Evolutionary conservation across 345 rosid genomes (phyloP), one percentile per base, ranked within the genome.

Genomic region (Stellera chamaejasme): DNA sequence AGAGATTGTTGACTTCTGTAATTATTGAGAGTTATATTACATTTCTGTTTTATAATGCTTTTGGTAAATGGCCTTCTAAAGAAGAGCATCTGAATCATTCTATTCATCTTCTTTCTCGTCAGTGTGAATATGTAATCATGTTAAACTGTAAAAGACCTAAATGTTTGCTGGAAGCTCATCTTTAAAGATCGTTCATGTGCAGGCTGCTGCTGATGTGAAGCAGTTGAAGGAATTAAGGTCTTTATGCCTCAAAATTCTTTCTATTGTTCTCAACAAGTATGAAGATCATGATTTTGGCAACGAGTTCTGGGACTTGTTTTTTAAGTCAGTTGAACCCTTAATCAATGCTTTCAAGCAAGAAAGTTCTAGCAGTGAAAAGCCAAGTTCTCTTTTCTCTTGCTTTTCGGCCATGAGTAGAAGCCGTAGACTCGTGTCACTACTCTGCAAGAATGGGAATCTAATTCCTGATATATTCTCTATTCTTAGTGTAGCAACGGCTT

Each of bases 301-400:
- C 36, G 88, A 83, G 53, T 84, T 84, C 68, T 93, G 97, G 99
- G 81, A 87, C 71, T 73, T 89, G 52, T 84, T 87, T 82, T 93
- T 93, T 70, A 54, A 46, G 49, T 86, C 96, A 5, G 79, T 84
- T 45, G 77, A 80, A 70, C 78, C 92, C 15, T 75, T 89, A 70
- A 75, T 87, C 56, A 66, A 77, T 67, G 78, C 75, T 65, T 89
- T 93, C 74, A 87, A 82, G 85, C 83, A 80, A 62, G 94, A 87
- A 68, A 91, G 97, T 63, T 81, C 97, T 61, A 93, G 97, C 63
- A 93, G 99, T 50, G 86, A 84, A 79, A 93, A 79, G 74, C 89
- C 95, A 44, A 93, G 97, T 69, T 81, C 97, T 14, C 70, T 93
- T 65, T 87, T 93, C 66, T 84, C 85, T 46, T 84, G 92, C 79